Percentiles rank a stretch among this genome's conserved stretches.
Conservation (phyloP, 805 yeast genomes). For the Starmerella sirachaensis region DNA sequence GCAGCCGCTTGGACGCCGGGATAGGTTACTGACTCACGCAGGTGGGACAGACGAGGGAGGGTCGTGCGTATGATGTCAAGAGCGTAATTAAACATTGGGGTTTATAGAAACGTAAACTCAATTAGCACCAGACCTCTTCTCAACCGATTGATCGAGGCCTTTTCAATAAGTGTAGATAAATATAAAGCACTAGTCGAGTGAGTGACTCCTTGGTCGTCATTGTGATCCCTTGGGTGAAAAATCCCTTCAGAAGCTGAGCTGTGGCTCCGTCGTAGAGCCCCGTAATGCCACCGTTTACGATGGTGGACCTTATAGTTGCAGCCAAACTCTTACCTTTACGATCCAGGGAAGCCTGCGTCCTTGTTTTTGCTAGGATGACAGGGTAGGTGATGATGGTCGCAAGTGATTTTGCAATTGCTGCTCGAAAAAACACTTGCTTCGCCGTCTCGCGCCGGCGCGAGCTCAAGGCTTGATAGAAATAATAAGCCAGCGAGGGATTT, state of each 20-base stretch:
- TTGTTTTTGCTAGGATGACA: constrained; percentile 57
- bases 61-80: too few species aligned
- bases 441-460: constrained; percentile 23
- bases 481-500: constrained; percentile 29
- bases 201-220: constrained; percentile 32
- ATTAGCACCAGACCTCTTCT: background rate
- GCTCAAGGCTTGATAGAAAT: constrained; percentile 26
- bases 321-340: constrained; percentile 2
- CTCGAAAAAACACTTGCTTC: constrained; percentile 48
- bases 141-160: background rate
- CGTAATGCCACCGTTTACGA: constrained; percentile 58
- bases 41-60: too few species aligned
- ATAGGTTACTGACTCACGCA: too few species aligned
- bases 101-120: background rate
- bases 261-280: constrained; percentile 65
- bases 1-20: too few species aligned
- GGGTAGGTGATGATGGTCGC: constrained; percentile 66
- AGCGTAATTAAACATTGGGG: too few species aligned
- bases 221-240: constrained; percentile 28
- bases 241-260: constrained; percentile 27
- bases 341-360: constrained; percentile 41
- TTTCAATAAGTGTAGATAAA: constrained; percentile 3
- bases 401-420: constrained; percentile 55
- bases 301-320: constrained; percentile 32
- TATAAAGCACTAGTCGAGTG: constrained; percentile 18